phyloP scores from a whole-genome alignment of 2,329 filamentous ascomycete species.

The Mollisiaceae sp. region DNA sequence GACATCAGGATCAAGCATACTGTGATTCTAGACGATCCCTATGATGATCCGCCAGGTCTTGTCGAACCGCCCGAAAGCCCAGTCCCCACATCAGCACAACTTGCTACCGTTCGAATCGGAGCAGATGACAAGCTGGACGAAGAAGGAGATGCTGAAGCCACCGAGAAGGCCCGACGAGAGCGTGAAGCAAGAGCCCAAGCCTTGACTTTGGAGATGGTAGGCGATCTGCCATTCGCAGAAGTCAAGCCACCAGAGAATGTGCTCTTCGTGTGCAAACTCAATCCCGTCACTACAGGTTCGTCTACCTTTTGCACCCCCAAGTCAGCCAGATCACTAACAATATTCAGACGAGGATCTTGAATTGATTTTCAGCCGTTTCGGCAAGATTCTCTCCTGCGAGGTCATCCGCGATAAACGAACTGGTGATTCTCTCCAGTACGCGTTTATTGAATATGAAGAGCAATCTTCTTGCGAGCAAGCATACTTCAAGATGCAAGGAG shows the following conservation, averaged over 20 bases:
- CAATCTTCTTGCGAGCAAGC: conserved; percentile 92
- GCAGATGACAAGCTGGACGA: conserved; percentile 84
- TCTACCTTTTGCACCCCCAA: neutral
- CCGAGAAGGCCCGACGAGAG: conserved; percentile 81
- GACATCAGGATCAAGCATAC: conserved; percentile 96
- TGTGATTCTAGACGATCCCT: conserved; percentile 89
- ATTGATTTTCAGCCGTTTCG: conserved; percentile 95
- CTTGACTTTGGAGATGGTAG: conserved; percentile 95
- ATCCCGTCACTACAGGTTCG: conserved; percentile 82
- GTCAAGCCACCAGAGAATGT: conserved; percentile 97
- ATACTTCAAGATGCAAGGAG: conserved; percentile 98
- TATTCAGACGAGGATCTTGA: conserved; percentile 82
- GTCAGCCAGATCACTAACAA: conserved; percentile 17
- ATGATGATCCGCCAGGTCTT: conserved; percentile 78
- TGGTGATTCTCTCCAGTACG: conserved; percentile 94
- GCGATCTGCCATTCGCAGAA: conserved; percentile 95
- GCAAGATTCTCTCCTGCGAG: conserved; percentile 92
- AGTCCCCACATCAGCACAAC: conserved; percentile 79
- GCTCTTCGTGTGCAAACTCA: conserved; percentile 97
- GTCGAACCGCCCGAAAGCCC: conserved; percentile 81
- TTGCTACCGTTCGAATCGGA: conserved; percentile 89
- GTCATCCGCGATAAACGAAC: conserved; percentile 94
- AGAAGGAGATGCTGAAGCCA: conserved; percentile 75
- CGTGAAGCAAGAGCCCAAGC: conserved; percentile 93
- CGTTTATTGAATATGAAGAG: conserved; percentile 95